phyloP scores from a whole-genome alignment of 2,329 filamentous ascomycete genomes.

The Intubia oerlemansii region DNA sequence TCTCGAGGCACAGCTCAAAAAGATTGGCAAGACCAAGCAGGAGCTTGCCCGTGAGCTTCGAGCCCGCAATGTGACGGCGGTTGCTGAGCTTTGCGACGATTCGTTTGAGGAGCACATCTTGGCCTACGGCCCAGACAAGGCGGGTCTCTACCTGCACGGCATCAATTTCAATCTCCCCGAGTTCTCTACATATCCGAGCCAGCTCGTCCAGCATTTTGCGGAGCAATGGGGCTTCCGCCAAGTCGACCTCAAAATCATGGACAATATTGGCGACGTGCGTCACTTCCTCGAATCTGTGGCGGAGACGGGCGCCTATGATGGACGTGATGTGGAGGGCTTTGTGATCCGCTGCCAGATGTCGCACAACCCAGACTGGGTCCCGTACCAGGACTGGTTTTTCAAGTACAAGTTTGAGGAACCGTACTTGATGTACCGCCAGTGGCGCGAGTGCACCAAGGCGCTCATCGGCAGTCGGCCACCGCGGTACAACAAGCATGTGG shows the following conservation, averaged over 20 bases:
- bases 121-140: constrained; percentile 60
- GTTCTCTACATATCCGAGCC: constrained; percentile 70
- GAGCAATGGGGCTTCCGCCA: constrained; percentile 87
- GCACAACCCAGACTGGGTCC: constrained; percentile 22
- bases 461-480: constrained; percentile 58
- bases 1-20: constrained; percentile 58
- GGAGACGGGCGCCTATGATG: constrained; percentile 74
- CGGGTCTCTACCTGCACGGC: constrained; percentile 86
- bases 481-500: constrained; percentile 64
- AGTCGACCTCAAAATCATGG: constrained; percentile 56
- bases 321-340: constrained; percentile 89
- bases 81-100: constrained; percentile 92
- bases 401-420: constrained; percentile 99
- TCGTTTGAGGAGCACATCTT: constrained; percentile 93
- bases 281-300: constrained; percentile 66
- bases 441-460: constrained; percentile 89
- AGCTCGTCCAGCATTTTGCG: constrained; percentile 74
- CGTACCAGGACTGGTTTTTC: constrained; percentile 94
- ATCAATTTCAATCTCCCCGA: constrained; percentile 89
- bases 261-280: constrained; percentile 55
- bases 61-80: constrained; percentile 72
- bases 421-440: constrained; percentile 96
- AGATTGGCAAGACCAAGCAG: constrained; percentile 54
- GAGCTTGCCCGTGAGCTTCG: constrained; percentile 62
- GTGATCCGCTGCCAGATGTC: constrained; percentile 73